These are phyloP conservation scores for Crithidia fasciculata DNA, from an alignment of 208 protist genomes.

Conservation along the genomic window DNA sequence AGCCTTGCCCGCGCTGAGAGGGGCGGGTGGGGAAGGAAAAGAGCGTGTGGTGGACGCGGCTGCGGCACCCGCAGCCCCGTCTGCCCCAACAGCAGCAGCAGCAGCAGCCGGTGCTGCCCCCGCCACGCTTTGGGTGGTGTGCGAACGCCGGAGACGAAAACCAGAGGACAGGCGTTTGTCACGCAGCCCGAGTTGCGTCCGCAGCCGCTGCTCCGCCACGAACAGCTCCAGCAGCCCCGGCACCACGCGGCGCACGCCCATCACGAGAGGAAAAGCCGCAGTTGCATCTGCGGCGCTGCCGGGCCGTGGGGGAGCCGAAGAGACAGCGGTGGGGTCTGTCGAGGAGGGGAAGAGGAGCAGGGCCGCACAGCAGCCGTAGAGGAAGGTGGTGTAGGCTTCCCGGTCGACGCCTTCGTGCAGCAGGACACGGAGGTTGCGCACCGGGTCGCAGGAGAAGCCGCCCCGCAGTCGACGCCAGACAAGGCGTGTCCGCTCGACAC, in stretches of 20 bases:
- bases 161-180: constrained; percentile 31
- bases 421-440: constrained; percentile 51
- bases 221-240: constrained; percentile 57
- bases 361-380: constrained; percentile 58
- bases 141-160: constrained; percentile 15
- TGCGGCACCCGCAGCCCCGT: background rate
- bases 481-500: constrained; percentile 18
- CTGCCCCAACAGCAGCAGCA: too few relatives aligned
- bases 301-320: background rate
- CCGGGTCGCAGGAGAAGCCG: constrained; percentile 49
- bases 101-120: background rate
- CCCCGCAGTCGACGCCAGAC: constrained; percentile 39
- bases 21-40: background rate
- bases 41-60: background rate
- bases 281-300: background rate
- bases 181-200: constrained; percentile 25
- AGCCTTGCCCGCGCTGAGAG: background rate
- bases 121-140: background rate
- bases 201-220: constrained; percentile 33
- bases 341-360: constrained; percentile 37
- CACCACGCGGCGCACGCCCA: constrained; percentile 31
- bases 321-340: background rate
- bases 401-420: constrained; percentile 62
- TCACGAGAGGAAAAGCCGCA: background rate
- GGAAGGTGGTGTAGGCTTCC: constrained; percentile 69